phyloP scores from a whole-genome alignment of 2,329 filamentous ascomycete species.

The Pestalotiopsis sp. region DNA sequence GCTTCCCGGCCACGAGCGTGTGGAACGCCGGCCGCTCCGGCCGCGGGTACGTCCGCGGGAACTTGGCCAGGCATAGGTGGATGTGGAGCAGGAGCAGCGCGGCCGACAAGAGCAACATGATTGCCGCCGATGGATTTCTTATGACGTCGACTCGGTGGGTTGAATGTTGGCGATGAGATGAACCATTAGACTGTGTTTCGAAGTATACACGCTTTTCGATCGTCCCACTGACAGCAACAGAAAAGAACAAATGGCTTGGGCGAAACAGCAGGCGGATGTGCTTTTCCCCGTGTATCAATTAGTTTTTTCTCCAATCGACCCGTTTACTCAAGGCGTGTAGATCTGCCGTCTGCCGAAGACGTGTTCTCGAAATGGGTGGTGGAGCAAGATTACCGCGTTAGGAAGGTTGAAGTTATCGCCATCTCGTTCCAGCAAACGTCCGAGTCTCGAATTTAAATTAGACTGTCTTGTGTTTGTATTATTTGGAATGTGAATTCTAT shows the following conservation, averaged over 20 bases:
- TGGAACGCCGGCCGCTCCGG: background rate
- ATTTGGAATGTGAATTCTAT: background rate
- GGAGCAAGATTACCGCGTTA: conserved; percentile 7
- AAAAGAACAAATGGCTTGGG: background rate
- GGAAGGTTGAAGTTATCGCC: conserved; percentile 12
- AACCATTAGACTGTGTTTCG: background rate
- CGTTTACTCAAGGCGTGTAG: background rate
- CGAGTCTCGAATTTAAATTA: conserved; percentile 1
- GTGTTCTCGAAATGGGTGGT: background rate
- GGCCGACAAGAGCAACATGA: background rate
- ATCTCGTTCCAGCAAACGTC: conserved; percentile 1
- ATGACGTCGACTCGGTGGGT: background rate
- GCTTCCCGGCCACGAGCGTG: background rate
- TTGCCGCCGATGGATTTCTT: too few relatives aligned
- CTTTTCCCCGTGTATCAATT: background rate
- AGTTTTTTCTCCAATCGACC: background rate
- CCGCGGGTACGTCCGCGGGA: background rate
- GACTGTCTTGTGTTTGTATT: background rate
- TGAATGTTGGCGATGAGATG: background rate
- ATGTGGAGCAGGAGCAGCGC: background rate
- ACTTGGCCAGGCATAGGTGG: background rate
- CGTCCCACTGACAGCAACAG: background rate
- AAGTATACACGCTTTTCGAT: background rate
- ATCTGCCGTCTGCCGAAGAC: background rate
- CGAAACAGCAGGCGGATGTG: background rate